A percentile compares a stretch with the other conserved stretches of the same genome.
phyloP scores from a whole-genome alignment of 495 filamentous ascomycete species.

The Daldinia concentrica region DNA sequence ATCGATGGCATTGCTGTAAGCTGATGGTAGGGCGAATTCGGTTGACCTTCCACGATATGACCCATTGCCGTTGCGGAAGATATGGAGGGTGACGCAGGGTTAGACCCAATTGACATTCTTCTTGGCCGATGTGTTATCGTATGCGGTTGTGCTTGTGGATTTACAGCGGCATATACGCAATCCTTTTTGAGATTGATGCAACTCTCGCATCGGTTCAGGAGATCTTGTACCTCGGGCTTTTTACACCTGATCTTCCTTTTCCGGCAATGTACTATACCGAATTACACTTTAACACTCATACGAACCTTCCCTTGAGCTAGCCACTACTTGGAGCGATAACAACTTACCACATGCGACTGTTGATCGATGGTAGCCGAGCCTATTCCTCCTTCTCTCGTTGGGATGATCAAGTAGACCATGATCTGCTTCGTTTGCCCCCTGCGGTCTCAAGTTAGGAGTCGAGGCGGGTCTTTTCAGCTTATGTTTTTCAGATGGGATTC shows the following conservation, averaged over 20 bases:
- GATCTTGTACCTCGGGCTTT: slow-evolving; percentile 70
- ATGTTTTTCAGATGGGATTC: slow-evolving; percentile 50
- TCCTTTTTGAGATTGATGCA: slow-evolving; percentile 97
- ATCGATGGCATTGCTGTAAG: slow-evolving; percentile 58
- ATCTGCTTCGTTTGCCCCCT: slow-evolving; percentile 49
- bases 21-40: slow-evolving; percentile 54
- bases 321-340: slow-evolving; percentile 28
- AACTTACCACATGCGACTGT: slow-evolving; percentile 96
- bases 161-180: slow-evolving; percentile 92
- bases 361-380: slow-evolving; percentile 95
- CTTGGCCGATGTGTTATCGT: slow-evolving; percentile 51
- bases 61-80: slow-evolving; percentile 59
- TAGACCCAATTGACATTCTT: slow-evolving; percentile 51
- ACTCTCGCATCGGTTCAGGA: slow-evolving; percentile 87
- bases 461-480: slow-evolving; percentile 71
- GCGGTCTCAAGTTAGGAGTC: slow-evolving; percentile 70
- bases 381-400: slow-evolving; percentile 91
- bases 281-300: slow-evolving; percentile 26
- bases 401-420: slow-evolving; percentile 56
- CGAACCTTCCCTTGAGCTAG: slow-evolving; percentile 21
- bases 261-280: slow-evolving; percentile 81
- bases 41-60: slow-evolving; percentile 54
- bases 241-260: slow-evolving; percentile 95
- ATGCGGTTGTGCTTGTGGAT: slow-evolving; percentile 72
- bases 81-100: slow-evolving; percentile 58